Conservation (phyloP, 192 early-diverging fungal genomes). For the Backusella parvicylindrica region DNA sequence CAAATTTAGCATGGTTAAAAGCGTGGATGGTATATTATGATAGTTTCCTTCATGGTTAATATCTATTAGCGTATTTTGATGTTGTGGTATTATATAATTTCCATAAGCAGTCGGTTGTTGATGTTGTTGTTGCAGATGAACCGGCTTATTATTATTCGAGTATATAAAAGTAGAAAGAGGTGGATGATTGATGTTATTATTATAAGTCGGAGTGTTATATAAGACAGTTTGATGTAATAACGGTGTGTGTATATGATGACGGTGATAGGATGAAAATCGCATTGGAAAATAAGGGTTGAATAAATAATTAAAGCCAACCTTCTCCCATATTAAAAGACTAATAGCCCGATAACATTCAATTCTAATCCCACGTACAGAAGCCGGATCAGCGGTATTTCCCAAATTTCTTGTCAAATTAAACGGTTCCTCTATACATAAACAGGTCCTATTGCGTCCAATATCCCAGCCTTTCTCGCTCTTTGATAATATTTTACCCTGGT, state of each 20-base stretch:
- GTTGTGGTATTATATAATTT: neutral
- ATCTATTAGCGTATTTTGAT: neutral
- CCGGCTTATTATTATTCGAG: neutral
- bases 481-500: slow-evolving; percentile 71
- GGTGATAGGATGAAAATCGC: neutral
- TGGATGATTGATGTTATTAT: neutral
- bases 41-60: neutral
- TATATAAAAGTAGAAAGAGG: too few species aligned
- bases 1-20: neutral
- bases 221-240: neutral
- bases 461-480: slow-evolving; percentile 92
- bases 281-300: neutral
- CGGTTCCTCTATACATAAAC: slow-evolving; percentile 93
- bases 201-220: neutral
- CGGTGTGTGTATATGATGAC: neutral
- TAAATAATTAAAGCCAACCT: neutral
- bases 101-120: neutral
- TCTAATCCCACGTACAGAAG: slow-evolving; percentile 71
- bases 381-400: slow-evolving; percentile 82
- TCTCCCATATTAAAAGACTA: slow-evolving; percentile 5
- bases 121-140: neutral
- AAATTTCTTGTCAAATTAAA: slow-evolving; percentile 86
- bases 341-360: slow-evolving; percentile 76
- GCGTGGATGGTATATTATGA: neutral
- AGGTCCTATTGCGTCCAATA: slow-evolving; percentile 54